Base-by-base conservation (phyloP, 495 filamentous ascomycete genomes). In the Xylaria telfairii region DNA sequence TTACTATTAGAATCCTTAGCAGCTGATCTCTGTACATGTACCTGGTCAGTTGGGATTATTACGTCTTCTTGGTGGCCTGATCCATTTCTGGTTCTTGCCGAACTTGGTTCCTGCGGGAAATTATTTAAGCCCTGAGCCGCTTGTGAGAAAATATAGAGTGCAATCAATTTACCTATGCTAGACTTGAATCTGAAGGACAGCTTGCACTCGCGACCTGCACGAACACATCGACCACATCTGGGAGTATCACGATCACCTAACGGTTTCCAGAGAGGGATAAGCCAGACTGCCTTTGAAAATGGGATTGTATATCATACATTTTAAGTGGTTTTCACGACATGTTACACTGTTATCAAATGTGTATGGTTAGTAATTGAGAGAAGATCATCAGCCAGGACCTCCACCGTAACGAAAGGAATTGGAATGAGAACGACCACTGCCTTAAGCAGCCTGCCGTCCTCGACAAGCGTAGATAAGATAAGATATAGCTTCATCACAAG, bases 321-420 rank as follows among this genome's bases (percentile, higher is more conserved):
- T 83, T 5, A 84, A 74, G 67, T 84, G 83, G 70, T 82, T 78
- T 69, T 83, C 77, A 57, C 83, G 80, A 67, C 83, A 85, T 24
- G 80, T 83, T 68, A 79, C 77, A 72, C 83, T 84, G 65, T 71
- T 53, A 68, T 44, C 41, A 24, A 67, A 68, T 24, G 65, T 28
- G 19, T 5, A 60, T 21, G 46, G 47, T 78, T 37, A 78, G 76
- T 69, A 57, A 72, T 30, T 61, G 51, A 9, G 24, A 24, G 37
- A 1, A 60, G 10, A n/a, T 37, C 6, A 24, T 28, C 41, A 59
- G 32, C 13, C 5, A 19, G 12, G n/a, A 4, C n/a, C 3, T 66
- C 21, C 10, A 8, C 60, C 21, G 24, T 12, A 54, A 53, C 12
- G 21, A 41, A 42, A 28, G 46, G 47, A 54, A 39, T 34, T 15